These are phyloP conservation scores for Aspergillus novofumigatus DNA, from an alignment of 2,329 filamentous ascomycete species.

Conservation along the genomic window DNA sequence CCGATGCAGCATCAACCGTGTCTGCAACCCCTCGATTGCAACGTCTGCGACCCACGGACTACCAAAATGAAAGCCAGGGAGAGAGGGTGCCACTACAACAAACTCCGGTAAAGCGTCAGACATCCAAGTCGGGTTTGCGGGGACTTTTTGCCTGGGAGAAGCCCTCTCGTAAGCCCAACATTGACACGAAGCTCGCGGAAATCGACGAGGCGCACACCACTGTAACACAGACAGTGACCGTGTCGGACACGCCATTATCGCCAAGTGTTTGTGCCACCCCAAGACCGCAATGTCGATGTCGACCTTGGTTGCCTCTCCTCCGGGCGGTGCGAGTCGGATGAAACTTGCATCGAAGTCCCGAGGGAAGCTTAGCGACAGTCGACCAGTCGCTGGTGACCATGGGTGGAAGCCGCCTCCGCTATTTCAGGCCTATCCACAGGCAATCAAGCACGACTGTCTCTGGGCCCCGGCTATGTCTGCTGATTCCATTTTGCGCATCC, in stretches of 20 bases:
- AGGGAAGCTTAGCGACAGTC: conserved; percentile 20
- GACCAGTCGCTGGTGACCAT: conserved; percentile 22
- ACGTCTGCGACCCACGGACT: conserved; percentile 31
- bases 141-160: conserved; percentile 37
- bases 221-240: conserved; percentile 12
- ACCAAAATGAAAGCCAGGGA: conserved; percentile 23
- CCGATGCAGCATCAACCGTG: background rate
- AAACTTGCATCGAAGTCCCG: conserved; percentile 19
- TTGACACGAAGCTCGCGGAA: conserved; percentile 27
- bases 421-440: conserved; percentile 83
- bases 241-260: conserved; percentile 21
- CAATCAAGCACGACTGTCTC: conserved; percentile 69
- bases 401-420: conserved; percentile 68
- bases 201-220: conserved; percentile 28
- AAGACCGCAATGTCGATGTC: conserved; percentile 24
- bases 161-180: conserved; percentile 21
- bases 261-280: conserved; percentile 21
- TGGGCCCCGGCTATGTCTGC: conserved; percentile 63
- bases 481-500: conserved; percentile 63
- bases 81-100: conserved; percentile 31
- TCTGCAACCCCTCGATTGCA: conserved; percentile 17
- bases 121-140: conserved; percentile 36
- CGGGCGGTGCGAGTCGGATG: conserved; percentile 13
- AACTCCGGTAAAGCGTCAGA: conserved; percentile 28
- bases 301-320: conserved; percentile 20